These are phyloP conservation scores for Camelina laxa DNA, from an alignment of 345 rosid genomes.

Conservation along the genomic window DNA sequence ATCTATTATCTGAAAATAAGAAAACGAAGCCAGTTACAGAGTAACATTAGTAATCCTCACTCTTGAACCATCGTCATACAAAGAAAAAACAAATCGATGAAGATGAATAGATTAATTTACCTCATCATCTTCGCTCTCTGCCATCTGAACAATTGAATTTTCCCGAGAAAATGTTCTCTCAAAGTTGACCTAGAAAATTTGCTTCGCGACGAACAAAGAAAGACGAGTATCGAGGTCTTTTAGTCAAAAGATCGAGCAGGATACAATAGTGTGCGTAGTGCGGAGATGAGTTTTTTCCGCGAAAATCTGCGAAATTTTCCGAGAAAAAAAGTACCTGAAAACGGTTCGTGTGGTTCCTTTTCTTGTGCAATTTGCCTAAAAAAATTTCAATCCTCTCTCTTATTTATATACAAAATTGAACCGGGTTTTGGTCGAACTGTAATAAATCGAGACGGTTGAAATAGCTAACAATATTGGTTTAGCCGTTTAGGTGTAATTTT, in stretches of 20 bases:
- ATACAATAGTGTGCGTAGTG: background rate
- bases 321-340: conserved; percentile 11
- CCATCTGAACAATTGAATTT: conserved; percentile 28
- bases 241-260: background rate
- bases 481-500: background rate
- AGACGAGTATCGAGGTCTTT: background rate
- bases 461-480: background rate
- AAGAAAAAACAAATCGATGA: background rate
- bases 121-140: conserved; percentile 52
- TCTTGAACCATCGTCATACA: background rate
- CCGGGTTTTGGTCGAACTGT: background rate
- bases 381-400: background rate
- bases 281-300: background rate
- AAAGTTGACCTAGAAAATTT: conserved; percentile 9
- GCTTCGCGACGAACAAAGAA: background rate
- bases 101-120: conserved; percentile 37
- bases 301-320: background rate
- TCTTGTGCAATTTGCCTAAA: background rate
- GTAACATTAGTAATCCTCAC: conserved; percentile 49
- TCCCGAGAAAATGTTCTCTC: background rate
- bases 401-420: background rate
- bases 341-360: background rate
- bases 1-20: conserved; percentile 53
- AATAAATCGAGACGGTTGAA: background rate
- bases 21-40: conserved; percentile 49